Conservation (phyloP, 2,329 filamentous ascomycete species). For the Diplodia intermedia region DNA sequence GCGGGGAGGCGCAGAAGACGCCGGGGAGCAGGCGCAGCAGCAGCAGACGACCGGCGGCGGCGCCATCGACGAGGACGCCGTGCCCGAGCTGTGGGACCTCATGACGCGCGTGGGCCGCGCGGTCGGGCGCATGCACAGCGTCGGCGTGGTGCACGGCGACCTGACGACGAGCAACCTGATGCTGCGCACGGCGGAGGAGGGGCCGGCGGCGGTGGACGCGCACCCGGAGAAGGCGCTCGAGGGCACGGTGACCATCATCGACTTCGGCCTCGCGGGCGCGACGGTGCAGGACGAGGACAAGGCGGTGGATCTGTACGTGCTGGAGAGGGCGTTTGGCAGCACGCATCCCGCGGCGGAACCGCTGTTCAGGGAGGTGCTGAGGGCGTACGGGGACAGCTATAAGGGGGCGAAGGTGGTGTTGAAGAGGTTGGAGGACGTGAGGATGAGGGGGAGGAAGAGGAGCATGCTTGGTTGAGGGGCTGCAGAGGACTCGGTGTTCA, state of each 20-base stretch:
- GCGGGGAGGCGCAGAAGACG: not conserved
- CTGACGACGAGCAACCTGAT: conserved; percentile 98
- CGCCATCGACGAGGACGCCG: conserved; percentile 23
- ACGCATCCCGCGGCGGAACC: conserved; percentile 87
- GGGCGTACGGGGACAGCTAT: conserved; percentile 75
- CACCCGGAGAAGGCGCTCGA: conserved; percentile 49
- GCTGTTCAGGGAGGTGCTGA: conserved; percentile 75
- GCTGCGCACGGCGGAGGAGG: conserved; percentile 57
- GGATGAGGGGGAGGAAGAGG: conserved; percentile 91
- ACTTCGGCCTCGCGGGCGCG: conserved; percentile 89
- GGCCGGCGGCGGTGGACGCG: conserved; percentile 4
- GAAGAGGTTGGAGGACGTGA: conserved; percentile 86
- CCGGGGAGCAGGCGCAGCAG: no score
- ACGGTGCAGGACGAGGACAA: conserved; percentile 86
- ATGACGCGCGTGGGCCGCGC: conserved; percentile 74
- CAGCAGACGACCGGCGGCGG: not conserved
- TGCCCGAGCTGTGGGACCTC: conserved; percentile 60
- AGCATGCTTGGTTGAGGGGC: conserved; percentile 84
- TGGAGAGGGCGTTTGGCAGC: conserved; percentile 92
- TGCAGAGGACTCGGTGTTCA: not conserved
- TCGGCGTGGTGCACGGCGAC: conserved; percentile 93
- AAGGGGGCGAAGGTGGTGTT: conserved; percentile 78
- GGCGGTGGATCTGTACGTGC: conserved; percentile 93
- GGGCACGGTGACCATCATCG: conserved; percentile 87
- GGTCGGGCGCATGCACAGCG: conserved; percentile 77